These are phyloP conservation scores for Coniosporium apollinis DNA, from an alignment of 495 filamentous ascomycete genomes.

Conservation along the genomic window DNA sequence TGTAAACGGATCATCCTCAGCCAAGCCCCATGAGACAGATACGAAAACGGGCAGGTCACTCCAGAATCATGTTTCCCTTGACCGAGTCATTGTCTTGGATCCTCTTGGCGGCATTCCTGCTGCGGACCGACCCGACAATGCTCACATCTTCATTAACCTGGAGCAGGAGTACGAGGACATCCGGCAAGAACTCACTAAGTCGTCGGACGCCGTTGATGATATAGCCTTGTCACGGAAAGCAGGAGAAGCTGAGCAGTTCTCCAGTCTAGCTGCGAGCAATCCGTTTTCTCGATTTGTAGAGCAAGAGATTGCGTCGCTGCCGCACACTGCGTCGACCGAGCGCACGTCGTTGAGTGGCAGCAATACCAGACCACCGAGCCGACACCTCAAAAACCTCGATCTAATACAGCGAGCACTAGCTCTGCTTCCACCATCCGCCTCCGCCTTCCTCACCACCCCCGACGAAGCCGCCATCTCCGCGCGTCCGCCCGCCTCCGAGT, in stretches of 20 bases:
- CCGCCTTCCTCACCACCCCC: slow-evolving; percentile 74
- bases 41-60: background rate
- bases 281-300: slow-evolving; percentile 31
- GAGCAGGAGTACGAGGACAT: slow-evolving; percentile 73
- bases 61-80: slow-evolving; percentile 31
- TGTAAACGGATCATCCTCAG: slow-evolving; percentile 2
- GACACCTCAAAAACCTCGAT: slow-evolving; percentile 47
- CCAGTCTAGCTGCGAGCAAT: slow-evolving; percentile 25
- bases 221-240: background rate
- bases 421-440: slow-evolving; percentile 71
- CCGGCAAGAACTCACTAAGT: slow-evolving; percentile 34
- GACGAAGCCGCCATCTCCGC: slow-evolving; percentile 57
- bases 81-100: slow-evolving; percentile 81
- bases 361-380: slow-evolving; percentile 28
- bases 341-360: slow-evolving; percentile 3
- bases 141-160: slow-evolving; percentile 87
- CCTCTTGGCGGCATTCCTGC: slow-evolving; percentile 75
- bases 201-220: background rate
- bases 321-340: slow-evolving; percentile 3
- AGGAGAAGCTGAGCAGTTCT: background rate
- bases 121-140: slow-evolving; percentile 41
- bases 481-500: slow-evolving; percentile 22
- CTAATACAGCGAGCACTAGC: slow-evolving; percentile 49
- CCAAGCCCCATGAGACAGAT: slow-evolving; percentile 1
- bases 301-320: slow-evolving; percentile 17